These are phyloP conservation scores for Hypoxylon sp. DNA, from an alignment of 2,329 filamentous ascomycete species.

Conservation along the genomic window DNA sequence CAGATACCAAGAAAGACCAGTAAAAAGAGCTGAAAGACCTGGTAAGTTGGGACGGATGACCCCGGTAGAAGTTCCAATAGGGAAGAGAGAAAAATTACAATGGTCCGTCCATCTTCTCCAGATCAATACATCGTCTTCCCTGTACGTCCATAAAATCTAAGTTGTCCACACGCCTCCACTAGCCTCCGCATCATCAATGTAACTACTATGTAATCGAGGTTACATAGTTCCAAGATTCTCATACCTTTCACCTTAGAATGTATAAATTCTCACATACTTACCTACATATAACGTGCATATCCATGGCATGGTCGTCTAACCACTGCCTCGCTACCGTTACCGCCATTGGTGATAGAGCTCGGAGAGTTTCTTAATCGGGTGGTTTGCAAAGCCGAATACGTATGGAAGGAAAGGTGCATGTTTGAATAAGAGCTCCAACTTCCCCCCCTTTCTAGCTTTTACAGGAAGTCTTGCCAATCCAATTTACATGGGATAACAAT, in stretches of 20 bases:
- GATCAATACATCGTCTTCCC: slow-evolving; percentile 4
- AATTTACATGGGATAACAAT: neutral
- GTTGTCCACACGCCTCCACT: neutral
- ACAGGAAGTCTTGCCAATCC: slow-evolving; percentile 1
- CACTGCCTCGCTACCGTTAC: slow-evolving; percentile 2
- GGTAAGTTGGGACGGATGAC: slow-evolving; percentile 10
- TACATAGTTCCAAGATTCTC: neutral
- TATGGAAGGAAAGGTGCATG: neutral
- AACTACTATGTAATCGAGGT: slow-evolving; percentile 4
- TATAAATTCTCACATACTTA: slow-evolving; percentile 6
- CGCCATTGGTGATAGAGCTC: neutral
- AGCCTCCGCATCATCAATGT: slow-evolving; percentile 24
- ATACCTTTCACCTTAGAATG: neutral
- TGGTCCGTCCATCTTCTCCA: slow-evolving; percentile 10
- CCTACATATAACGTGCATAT: slow-evolving; percentile 28
- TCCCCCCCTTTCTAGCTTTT: neutral
- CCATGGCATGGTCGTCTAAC: slow-evolving; percentile 6
- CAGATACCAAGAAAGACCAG: neutral
- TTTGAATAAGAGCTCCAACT: neutral
- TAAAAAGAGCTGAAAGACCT: slow-evolving; percentile 3
- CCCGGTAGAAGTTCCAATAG: slow-evolving; percentile 1
- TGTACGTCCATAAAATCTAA: neutral
- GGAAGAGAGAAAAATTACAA: slow-evolving; percentile 11
- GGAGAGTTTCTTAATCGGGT: slow-evolving; percentile 6
- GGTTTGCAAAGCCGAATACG: slow-evolving; percentile 1